Evolutionary conservation across 345 rosid species (phyloP).

Genomic region (Carallia brachiata): DNA sequence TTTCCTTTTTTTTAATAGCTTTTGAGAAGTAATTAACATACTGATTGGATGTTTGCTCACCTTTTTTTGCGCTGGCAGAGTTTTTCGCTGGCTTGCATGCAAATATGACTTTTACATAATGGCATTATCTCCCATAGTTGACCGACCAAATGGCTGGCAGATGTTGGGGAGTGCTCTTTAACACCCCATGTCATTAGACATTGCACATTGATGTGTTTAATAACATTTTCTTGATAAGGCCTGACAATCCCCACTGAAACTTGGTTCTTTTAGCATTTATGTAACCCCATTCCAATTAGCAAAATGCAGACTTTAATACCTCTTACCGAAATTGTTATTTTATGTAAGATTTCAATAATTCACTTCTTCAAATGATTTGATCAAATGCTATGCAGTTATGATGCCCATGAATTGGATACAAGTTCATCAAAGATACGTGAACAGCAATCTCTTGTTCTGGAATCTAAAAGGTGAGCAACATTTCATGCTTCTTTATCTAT

Average conservation of each 20-base stretch:
- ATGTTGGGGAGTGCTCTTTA: neutral
- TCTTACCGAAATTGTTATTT: slow-evolving; percentile 5
- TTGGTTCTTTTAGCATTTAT: neutral
- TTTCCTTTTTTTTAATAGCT: too few species aligned
- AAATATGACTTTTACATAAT: too few species aligned
- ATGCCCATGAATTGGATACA: slow-evolving; percentile 49
- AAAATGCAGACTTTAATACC: neutral
- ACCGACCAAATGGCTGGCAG: neutral
- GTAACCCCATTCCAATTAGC: neutral
- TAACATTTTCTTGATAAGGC: neutral
- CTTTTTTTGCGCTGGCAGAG: too few species aligned
- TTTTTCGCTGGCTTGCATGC: too few species aligned
- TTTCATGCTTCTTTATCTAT: neutral
- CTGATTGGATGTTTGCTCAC: too few species aligned
- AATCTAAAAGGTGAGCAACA: slow-evolving; percentile 51
- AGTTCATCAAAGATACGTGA: slow-evolving; percentile 41
- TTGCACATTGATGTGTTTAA: neutral
- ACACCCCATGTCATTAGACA: neutral
- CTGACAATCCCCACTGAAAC: neutral
- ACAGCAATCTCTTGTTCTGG: slow-evolving; percentile 51
- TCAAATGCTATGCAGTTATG: slow-evolving; percentile 37
- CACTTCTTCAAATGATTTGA: slow-evolving; percentile 13
- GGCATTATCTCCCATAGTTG: too few species aligned
- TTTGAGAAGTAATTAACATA: too few species aligned
- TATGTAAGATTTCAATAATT: slow-evolving; percentile 9